Conservation (phyloP, 2,329 filamentous ascomycete species). For the Ascochyta viciae-villosae region DNA sequence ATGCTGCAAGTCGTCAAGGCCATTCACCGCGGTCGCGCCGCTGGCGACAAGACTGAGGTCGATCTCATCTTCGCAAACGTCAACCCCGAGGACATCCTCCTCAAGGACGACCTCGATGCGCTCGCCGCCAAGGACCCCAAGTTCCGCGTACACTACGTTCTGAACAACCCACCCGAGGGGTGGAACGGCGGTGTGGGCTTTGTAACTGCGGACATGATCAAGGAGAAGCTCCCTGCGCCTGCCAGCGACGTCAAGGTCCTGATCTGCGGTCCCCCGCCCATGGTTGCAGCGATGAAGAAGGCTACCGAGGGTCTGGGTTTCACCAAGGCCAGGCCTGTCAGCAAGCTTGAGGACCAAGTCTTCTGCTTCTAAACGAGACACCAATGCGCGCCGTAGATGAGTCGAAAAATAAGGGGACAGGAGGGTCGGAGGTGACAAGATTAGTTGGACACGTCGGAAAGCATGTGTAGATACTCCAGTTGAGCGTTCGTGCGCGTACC, state of each 20-base stretch:
- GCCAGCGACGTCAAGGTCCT: constrained; percentile 90
- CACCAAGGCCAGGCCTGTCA: constrained; percentile 90
- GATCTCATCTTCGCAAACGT: constrained; percentile 96
- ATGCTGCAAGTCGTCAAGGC: constrained; percentile 97
- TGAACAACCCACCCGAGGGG: constrained; percentile 91
- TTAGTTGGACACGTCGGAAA: background rate
- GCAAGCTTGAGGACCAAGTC: constrained; percentile 97
- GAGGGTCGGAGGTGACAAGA: background rate
- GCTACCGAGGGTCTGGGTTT: constrained; percentile 86
- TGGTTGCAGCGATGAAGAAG: constrained; percentile 98
- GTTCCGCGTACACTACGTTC: constrained; percentile 91
- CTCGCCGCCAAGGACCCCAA: constrained; percentile 77
- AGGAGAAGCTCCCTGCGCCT: constrained; percentile 81
- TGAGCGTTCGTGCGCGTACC: background rate
- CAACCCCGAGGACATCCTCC: constrained; percentile 86
- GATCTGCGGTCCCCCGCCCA: constrained; percentile 93
- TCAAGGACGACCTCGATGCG: constrained; percentile 88
- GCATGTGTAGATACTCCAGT: background rate
- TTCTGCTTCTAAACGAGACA: constrained; percentile 78
- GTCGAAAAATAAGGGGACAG: no score
- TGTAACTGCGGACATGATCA: constrained; percentile 95
- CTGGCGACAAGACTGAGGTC: constrained; percentile 85
- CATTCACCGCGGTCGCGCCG: constrained; percentile 76
- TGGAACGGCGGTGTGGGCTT: constrained; percentile 96
- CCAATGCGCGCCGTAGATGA: background rate